Evolutionary conservation across 2,329 filamentous ascomycete species (phyloP).

Genomic region (Cladosporium sp.): DNA sequence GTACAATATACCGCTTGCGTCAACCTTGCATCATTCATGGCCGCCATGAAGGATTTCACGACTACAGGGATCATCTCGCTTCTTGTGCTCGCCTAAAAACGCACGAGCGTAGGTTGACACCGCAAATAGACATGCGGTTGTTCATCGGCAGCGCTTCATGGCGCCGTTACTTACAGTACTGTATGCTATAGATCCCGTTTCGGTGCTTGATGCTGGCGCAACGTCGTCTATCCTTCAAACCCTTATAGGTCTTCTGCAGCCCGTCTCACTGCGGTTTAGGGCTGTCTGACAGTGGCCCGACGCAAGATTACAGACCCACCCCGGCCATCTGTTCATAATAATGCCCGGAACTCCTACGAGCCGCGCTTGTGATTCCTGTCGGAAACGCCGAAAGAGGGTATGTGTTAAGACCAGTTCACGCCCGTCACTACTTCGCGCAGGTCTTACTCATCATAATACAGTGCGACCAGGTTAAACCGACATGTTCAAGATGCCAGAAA

Average conservation of each 20-base stretch:
- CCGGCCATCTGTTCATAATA: too few species aligned
- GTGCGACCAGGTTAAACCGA: neutral
- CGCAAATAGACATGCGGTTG: neutral
- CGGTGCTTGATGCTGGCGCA: neutral
- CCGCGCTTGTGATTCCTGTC: neutral
- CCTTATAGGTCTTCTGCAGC: neutral
- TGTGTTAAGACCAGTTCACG: neutral
- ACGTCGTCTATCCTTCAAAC: neutral
- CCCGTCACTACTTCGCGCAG: neutral
- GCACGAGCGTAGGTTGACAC: neutral
- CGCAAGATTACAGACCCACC: neutral
- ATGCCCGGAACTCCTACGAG: neutral
- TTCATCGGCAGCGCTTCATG: neutral
- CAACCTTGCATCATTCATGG: neutral
- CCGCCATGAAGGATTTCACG: neutral
- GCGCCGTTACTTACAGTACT: neutral
- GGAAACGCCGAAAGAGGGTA: neutral
- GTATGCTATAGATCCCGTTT: neutral
- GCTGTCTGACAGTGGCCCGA: neutral
- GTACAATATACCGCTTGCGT: neutral
- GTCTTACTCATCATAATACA: neutral
- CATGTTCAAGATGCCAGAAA: slow-evolving; percentile 5
- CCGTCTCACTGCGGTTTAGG: neutral
- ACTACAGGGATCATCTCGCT: neutral
- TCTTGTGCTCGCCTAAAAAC: neutral